phyloP scores from a whole-genome alignment of 2,329 filamentous ascomycete species.

The Metarhizium sp. region DNA sequence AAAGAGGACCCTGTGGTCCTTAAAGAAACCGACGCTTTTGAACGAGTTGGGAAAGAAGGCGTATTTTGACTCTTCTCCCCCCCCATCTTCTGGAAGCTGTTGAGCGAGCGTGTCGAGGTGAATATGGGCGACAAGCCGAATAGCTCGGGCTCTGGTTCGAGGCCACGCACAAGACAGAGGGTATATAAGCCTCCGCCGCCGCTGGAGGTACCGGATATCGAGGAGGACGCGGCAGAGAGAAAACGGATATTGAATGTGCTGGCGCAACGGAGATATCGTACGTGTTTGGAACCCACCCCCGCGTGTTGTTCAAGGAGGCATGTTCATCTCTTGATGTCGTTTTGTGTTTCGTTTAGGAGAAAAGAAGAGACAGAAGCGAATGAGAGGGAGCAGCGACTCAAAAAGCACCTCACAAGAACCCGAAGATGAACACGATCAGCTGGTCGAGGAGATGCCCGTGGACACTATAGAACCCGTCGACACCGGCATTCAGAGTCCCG shows the following conservation, averaged over 20 bases:
- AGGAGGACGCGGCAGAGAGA: constrained; percentile 40
- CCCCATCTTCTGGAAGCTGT: background rate
- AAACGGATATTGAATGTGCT: constrained; percentile 45
- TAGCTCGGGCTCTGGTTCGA: background rate
- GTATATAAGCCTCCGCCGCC: constrained; percentile 28
- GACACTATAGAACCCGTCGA: background rate
- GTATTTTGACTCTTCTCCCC: background rate
- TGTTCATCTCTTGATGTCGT: no score
- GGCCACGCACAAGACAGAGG: constrained; percentile 28
- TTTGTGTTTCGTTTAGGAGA: constrained; percentile 15
- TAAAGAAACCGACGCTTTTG: no score
- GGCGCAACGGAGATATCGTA: constrained; percentile 44
- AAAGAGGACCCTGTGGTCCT: no score
- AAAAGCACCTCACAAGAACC: background rate
- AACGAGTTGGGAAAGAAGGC: no score
- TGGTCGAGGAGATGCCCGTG: background rate
- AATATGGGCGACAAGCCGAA: background rate
- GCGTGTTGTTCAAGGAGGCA: no score
- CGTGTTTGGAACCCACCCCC: background rate
- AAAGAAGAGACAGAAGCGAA: constrained; percentile 21
- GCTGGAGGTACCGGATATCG: constrained; percentile 36
- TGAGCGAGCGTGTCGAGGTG: background rate
- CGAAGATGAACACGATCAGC: background rate
- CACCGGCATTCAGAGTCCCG: constrained; percentile 3
- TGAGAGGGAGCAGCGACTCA: constrained; percentile 9